phyloP scores from a whole-genome alignment of 164 flowering plant genomes.

The Protea cynaroides region DNA sequence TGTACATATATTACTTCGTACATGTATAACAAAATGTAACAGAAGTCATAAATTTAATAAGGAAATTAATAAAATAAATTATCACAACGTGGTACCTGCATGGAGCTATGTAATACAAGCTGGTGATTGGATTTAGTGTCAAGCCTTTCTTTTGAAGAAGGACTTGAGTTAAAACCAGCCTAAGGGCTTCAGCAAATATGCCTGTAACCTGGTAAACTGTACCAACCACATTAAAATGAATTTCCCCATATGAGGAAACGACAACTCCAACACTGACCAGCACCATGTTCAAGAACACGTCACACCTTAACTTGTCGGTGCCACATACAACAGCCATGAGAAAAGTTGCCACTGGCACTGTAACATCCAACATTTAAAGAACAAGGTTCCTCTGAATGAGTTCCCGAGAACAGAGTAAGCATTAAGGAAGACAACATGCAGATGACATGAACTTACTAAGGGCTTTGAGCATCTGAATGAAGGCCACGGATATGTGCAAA shows the following conservation, averaged over 20 bases:
- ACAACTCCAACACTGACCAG: conserved; percentile 98
- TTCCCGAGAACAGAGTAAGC: background rate
- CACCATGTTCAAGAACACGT: conserved; percentile 91
- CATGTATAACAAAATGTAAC: background rate
- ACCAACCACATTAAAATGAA: conserved; percentile 91
- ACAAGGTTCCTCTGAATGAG: background rate
- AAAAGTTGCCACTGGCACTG: conserved; percentile 99
- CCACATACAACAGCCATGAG: conserved; percentile 95
- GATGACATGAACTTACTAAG: conserved; percentile 55
- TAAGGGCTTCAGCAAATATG: conserved; percentile 96
- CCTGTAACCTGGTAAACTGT: conserved; percentile 97
- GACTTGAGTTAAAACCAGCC: conserved; percentile 96
- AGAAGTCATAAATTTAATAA: background rate
- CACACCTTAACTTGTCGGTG: conserved; percentile 89
- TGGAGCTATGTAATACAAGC: conserved; percentile 97
- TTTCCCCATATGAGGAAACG: conserved; percentile 95
- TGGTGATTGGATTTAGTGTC: conserved; percentile 87
- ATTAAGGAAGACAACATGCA: conserved; percentile 1
- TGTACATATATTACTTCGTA: too few relatives aligned
- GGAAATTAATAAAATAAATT: background rate
- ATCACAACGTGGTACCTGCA: conserved; percentile 66
- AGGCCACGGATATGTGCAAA: conserved; percentile 97
- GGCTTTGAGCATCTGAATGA: conserved; percentile 99
- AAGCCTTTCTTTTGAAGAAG: conserved; percentile 97
- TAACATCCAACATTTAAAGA: conserved; percentile 12